Evolutionary conservation across 2,329 filamentous ascomycete genomes (phyloP).

Genomic region (Ophiostoma himal-ulmi): DNA sequence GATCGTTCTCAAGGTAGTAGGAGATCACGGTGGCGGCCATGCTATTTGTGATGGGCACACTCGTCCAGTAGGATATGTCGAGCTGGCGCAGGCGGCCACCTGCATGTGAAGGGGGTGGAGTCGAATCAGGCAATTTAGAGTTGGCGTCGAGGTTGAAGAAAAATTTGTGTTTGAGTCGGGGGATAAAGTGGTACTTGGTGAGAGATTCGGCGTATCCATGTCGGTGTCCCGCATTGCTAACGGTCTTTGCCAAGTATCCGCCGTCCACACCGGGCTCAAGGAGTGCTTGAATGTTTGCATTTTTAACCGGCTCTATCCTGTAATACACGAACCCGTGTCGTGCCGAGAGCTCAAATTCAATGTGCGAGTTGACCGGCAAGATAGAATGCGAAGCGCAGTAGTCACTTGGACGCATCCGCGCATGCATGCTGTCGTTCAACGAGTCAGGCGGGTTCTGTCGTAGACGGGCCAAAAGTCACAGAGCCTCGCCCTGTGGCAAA

Average conservation of each 20-base stretch:
- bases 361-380: background rate
- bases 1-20: slow-evolving; percentile 23
- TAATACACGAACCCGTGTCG: background rate
- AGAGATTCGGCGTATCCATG: background rate
- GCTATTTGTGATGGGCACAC: slow-evolving; percentile 20
- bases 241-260: background rate
- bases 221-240: background rate
- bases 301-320: background rate
- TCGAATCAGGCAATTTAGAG: background rate
- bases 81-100: slow-evolving; percentile 13
- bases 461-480: background rate
- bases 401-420: background rate
- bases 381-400: background rate
- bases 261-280: background rate
- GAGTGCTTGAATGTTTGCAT: background rate
- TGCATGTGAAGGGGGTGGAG: background rate
- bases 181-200: background rate
- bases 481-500: background rate
- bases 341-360: background rate
- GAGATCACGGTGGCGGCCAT: slow-evolving; percentile 24
- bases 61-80: slow-evolving; percentile 23
- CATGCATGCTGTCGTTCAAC: background rate
- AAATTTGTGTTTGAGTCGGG: background rate
- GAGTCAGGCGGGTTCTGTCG: background rate
- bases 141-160: background rate